Base-by-base conservation (phyloP, 192 early-diverging fungal species). In the Entomortierella chlamydospora region DNA sequence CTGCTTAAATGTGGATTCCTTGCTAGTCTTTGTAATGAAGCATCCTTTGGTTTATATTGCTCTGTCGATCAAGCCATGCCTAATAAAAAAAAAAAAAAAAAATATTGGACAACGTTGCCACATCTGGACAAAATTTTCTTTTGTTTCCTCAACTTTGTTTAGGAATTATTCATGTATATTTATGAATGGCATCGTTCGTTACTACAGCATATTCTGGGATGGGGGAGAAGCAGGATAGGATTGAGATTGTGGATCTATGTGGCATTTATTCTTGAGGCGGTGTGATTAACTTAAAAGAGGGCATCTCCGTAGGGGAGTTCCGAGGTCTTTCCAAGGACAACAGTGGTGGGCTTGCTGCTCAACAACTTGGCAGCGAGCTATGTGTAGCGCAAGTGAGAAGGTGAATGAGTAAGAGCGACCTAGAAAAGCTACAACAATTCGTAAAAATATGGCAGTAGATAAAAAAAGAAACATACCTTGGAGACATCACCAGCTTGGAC, bases 281-380 rank as follows among this genome's bases (percentile, higher is more conserved):
- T n/a, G 56, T 9, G 25, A 17, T 12, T 60, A 29, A 34, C 65
- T 78, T 78, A 78, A 55, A 78, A 87, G 61, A 96, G 83, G 60
- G 93, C 87, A 73, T 94, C 91, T 68, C 90, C 85, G 79, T 91
- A 94, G 51, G 94, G 95, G 50, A 96, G 88, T 73, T 84, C 83
- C 57, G 73, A 64, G 37, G 89, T 69, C 80, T 94, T 91, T 72
- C 95, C 95, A 58, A 89, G 81, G 54, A 93, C 91, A 52, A 96
- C 93, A 60, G 91, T 86, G 43, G 91, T 93, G 42, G 95, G 87
- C 83, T 91, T 93, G 78, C 89, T 84, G 45, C 87, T 76, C 67
- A 93, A 74, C 37, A 92, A 70, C 54, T 86, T 81, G 77, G 91
- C 81, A 30, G 92, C 90, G 59, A 85, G 84, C 83, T 92, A 59